phyloP scores from a whole-genome alignment of 148 eudicot genomes.

The Rhododendron molle region DNA sequence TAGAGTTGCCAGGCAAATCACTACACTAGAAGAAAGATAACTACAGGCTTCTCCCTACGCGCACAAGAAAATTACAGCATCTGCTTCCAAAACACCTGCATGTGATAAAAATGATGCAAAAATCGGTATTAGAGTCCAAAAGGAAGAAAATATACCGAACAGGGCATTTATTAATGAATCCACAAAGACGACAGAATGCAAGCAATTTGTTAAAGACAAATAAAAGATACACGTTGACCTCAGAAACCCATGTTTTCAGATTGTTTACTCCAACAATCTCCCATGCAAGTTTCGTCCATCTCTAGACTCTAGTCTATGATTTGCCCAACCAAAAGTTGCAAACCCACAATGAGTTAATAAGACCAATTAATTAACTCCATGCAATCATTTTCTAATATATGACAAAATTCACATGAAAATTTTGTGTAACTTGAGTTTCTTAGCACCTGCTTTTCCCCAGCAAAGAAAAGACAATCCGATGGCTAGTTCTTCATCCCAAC shows the following conservation, averaged over 20 bases:
- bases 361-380: not conserved
- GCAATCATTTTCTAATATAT: not conserved
- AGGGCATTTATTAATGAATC: not conserved
- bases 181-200: not conserved
- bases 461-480: not conserved
- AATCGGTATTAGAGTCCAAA: not conserved
- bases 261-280: not conserved
- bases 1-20: not conserved
- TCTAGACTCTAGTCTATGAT: not conserved
- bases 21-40: conserved; percentile 3
- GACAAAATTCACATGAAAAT: not conserved
- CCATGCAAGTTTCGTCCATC: not conserved
- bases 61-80: not conserved
- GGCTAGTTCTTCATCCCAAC: not conserved
- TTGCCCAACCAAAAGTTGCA: not conserved
- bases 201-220: not conserved
- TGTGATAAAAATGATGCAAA: not conserved
- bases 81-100: conserved; percentile 19
- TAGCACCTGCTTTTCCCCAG: not conserved
- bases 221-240: not conserved
- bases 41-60: not conserved
- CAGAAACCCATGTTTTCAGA: not conserved
- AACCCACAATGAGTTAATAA: not conserved
- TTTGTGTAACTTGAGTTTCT: not conserved
- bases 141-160: not conserved